Conservation (phyloP, 257 asterid genomes). For the Lantana camara region DNA sequence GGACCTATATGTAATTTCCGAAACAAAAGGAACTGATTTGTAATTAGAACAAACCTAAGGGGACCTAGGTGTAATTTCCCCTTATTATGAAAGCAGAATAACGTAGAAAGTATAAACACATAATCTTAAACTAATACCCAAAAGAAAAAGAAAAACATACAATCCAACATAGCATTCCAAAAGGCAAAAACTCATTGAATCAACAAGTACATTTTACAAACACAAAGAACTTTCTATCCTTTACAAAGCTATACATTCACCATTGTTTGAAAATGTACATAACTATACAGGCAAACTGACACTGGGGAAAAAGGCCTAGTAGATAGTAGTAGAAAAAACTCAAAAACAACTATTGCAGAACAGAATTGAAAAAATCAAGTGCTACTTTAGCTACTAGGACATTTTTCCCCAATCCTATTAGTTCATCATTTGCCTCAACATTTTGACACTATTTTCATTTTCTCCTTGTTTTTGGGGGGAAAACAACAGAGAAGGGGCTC, state of each 20-base stretch:
- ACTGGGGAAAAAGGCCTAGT: constrained; percentile 33
- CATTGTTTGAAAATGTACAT: constrained; percentile 17
- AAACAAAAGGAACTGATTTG: too few species aligned
- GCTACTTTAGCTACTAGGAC: constrained; percentile 29
- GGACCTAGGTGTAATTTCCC: too few species aligned
- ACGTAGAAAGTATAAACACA: too few species aligned
- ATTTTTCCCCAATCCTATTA: constrained; percentile 28
- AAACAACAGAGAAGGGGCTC: background rate
- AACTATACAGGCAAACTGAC: background rate
- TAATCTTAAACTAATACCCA: too few species aligned
- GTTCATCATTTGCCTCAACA: constrained; percentile 13
- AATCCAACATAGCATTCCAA: too few species aligned
- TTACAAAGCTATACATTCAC: constrained; percentile 24
- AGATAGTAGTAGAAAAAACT: constrained; percentile 17
- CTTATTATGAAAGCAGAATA: too few species aligned
- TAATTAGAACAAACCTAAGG: too few species aligned
- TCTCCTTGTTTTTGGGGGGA: background rate
- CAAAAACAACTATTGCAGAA: background rate
- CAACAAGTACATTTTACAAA: too few species aligned
- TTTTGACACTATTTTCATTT: background rate
- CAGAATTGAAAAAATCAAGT: background rate
- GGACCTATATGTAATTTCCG: too few species aligned
- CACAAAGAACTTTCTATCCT: constrained; percentile 20
- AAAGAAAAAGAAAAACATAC: too few species aligned
- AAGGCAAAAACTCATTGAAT: too few species aligned